Percentiles rank a stretch among this genome's conserved stretches.
phyloP scores from a whole-genome alignment of 164 flowering plant species.

The Paratinospora sagittata region DNA sequence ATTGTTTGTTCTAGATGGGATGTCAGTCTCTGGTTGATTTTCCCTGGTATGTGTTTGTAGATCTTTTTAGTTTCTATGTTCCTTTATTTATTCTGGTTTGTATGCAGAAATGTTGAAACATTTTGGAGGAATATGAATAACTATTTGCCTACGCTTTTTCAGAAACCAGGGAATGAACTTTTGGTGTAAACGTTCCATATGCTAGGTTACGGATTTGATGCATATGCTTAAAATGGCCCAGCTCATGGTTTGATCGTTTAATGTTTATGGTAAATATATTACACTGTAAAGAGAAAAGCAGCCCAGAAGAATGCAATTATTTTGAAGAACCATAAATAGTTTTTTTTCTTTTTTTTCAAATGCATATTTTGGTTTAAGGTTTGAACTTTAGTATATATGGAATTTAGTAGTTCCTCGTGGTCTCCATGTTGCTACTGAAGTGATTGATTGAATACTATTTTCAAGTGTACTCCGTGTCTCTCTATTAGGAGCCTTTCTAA shows the following conservation, averaged over 20 bases:
- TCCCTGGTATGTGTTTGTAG: constrained; percentile 3
- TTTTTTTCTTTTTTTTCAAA: no score
- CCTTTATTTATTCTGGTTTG: not conserved
- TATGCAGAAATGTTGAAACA: not conserved
- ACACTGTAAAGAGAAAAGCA: no score
- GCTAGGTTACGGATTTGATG: not conserved
- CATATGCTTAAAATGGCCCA: not conserved
- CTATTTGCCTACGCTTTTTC: not conserved
- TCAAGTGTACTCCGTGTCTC: no score
- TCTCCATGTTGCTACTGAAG: no score
- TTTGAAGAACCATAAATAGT: no score
- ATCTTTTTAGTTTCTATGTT: not conserved
- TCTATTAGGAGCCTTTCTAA: no score
- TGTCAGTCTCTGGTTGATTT: constrained; percentile 3
- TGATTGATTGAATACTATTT: no score
- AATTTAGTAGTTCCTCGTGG: no score
- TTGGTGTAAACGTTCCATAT: not conserved
- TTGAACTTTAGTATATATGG: no score
- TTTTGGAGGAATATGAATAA: constrained; percentile 3
- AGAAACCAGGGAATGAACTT: not conserved
- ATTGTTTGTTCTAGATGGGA: not conserved
- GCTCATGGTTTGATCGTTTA: not conserved
- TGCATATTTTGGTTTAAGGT: no score
- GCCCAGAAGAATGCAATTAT: no score
- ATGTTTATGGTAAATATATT: no score